Evolutionary conservation across 2,329 filamentous ascomycete genomes (phyloP).

Genomic region (Samsoniella hepiali): DNA sequence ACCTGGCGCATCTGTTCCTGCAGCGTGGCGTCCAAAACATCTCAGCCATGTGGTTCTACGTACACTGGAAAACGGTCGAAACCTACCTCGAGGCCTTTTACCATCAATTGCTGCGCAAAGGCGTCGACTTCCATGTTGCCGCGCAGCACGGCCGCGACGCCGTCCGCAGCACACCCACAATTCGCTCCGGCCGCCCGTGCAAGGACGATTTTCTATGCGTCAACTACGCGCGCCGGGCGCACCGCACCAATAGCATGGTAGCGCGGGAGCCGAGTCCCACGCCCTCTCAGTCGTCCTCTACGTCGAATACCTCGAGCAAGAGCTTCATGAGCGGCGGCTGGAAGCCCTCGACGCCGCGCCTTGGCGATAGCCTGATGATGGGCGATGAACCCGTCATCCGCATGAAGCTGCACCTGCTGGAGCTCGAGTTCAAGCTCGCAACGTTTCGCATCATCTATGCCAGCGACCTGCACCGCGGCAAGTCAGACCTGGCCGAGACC

Average conservation of each 20-base stretch:
- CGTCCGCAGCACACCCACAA: constrained; percentile 25
- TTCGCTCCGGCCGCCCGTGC: constrained; percentile 22
- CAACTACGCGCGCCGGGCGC: constrained; percentile 27
- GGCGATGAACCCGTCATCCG: constrained; percentile 27
- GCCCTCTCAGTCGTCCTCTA: constrained; percentile 25
- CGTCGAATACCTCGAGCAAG: constrained; percentile 24
- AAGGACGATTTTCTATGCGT: constrained; percentile 32
- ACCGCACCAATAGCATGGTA: constrained; percentile 19
- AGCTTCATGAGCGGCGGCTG: constrained; percentile 22
- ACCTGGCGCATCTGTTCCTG: constrained; percentile 30
- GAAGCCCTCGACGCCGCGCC: constrained; percentile 24
- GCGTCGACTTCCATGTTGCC: constrained; percentile 29
- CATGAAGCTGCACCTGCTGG: constrained; percentile 28
- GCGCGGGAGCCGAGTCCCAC: constrained; percentile 24
- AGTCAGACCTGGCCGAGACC: constrained; percentile 24
- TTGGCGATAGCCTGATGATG: constrained; percentile 24
- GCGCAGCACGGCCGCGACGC: constrained; percentile 29
- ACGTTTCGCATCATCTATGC: constrained; percentile 29
- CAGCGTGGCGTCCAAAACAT: constrained; percentile 27
- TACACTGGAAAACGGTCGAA: constrained; percentile 29
- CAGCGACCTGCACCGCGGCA: constrained; percentile 26
- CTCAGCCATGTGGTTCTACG: constrained; percentile 32
- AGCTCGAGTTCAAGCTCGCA: constrained; percentile 31
- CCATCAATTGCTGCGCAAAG: constrained; percentile 26
- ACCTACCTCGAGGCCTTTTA: constrained; percentile 30